These are phyloP conservation scores for Melocanna baccifera DNA, from an alignment of 176 grass and related monocot genomes.

Conservation along the genomic window DNA sequence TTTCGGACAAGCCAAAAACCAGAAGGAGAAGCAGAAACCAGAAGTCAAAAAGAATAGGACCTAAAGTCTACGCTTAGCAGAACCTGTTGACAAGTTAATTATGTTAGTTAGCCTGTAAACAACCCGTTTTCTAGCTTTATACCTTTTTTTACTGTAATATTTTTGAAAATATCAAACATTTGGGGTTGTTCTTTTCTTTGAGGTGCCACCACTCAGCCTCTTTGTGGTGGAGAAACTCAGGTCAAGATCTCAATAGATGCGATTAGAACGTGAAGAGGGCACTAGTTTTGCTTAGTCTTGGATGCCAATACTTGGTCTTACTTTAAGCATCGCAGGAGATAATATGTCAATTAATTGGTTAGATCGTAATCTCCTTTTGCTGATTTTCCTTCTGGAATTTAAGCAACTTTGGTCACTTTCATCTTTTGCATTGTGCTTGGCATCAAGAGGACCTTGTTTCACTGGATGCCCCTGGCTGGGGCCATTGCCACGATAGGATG, in stretches of 20 bases:
- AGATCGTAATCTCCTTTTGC: not conserved
- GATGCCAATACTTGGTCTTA: not conserved
- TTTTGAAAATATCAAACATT: not conserved
- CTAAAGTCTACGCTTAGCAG: too few relatives aligned
- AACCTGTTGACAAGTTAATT: not conserved
- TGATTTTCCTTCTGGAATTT: not conserved
- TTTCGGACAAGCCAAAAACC: too few relatives aligned
- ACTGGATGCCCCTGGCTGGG: slow-evolving; percentile 7
- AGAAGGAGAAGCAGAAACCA: too few relatives aligned
- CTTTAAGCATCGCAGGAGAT: not conserved
- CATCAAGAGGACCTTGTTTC: not conserved
- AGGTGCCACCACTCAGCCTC: not conserved
- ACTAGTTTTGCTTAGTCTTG: not conserved
- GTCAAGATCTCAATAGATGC: not conserved
- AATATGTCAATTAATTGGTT: not conserved
- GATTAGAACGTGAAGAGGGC: not conserved
- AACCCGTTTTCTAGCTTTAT: not conserved
- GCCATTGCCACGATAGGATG: not conserved
- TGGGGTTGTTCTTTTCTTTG: not conserved
- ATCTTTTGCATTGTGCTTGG: not conserved
- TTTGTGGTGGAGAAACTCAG: not conserved
- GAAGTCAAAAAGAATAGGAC: too few relatives aligned
- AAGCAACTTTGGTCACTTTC: slow-evolving; percentile 18
- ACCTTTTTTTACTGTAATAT: not conserved
- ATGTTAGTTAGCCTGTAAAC: not conserved